Percentiles rank a stretch among this genome's conserved stretches.
Conservation (phyloP, 371 early-diverging fungal genomes). For the Mortierella sp. region DNA sequence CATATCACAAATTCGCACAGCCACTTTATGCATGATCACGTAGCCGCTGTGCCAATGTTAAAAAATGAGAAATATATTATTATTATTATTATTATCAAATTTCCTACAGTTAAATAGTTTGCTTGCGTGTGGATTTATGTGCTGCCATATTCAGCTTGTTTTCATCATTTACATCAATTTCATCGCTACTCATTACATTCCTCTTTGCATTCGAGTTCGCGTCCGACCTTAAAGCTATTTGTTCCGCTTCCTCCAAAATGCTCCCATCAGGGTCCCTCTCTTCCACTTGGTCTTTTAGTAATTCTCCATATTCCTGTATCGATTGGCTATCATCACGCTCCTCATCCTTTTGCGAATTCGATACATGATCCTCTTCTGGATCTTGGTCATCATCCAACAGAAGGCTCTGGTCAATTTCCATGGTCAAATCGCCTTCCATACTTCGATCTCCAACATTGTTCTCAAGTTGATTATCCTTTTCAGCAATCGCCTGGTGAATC, state of each 20-base stretch:
- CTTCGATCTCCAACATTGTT: conserved; percentile 23
- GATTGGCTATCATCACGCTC: not conserved
- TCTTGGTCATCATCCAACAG: conserved; percentile 27
- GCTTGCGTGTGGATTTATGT: conserved; percentile 11
- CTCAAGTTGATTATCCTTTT: conserved; percentile 45
- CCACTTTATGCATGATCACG: not conserved
- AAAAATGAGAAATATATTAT: not conserved
- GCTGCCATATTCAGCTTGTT: too few relatives aligned
- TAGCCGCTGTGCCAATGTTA: not conserved
- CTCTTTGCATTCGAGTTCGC: not conserved
- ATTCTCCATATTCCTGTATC: not conserved
- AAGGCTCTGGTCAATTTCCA: conserved; percentile 43
- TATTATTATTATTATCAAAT: not conserved
- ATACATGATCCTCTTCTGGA: not conserved
- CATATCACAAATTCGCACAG: too few relatives aligned
- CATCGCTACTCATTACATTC: not conserved
- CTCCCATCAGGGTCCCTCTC: not conserved
- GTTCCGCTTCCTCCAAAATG: not conserved
- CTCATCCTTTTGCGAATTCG: not conserved
- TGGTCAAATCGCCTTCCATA: conserved; percentile 39
- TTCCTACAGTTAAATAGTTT: conserved; percentile 7
- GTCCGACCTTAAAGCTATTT: not conserved
- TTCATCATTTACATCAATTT: not conserved
- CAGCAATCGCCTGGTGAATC: conserved; percentile 52
- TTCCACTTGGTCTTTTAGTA: not conserved